These are phyloP conservation scores for Caloboletus firmus DNA, from an alignment of 1,284 basidiomycete genomes.

Conservation along the genomic window DNA sequence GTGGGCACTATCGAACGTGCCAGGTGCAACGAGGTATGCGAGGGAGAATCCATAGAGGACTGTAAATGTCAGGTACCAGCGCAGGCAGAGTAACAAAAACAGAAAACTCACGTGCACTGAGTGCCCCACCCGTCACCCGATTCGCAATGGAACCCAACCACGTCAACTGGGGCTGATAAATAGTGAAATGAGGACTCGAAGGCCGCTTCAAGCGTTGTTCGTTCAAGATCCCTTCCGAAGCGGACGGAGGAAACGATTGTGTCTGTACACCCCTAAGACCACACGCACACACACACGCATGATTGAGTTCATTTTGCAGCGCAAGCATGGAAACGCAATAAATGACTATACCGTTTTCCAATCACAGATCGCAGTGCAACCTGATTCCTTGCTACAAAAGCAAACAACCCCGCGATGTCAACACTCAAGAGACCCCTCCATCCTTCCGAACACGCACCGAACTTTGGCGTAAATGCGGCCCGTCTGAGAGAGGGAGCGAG, in stretches of 20 bases:
- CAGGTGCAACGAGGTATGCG: slow-evolving; percentile 83
- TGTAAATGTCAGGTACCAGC: too few relatives aligned
- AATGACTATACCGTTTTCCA: slow-evolving; percentile 46
- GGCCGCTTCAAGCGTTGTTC: slow-evolving; percentile 84
- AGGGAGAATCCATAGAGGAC: slow-evolving; percentile 90
- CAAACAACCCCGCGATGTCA: slow-evolving; percentile 1
- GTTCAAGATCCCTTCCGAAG: slow-evolving; percentile 75
- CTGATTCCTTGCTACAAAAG: slow-evolving; percentile 43
- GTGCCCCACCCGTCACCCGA: slow-evolving; percentile 78
- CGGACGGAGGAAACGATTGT: slow-evolving; percentile 59
- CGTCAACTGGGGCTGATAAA: slow-evolving; percentile 95
- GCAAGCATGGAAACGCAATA: background rate
- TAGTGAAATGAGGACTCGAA: slow-evolving; percentile 89
- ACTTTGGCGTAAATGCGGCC: slow-evolving; percentile 47
- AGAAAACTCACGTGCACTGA: slow-evolving; percentile 68
- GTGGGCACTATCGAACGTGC: slow-evolving; percentile 75
- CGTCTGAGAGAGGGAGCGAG: slow-evolving; percentile 55
- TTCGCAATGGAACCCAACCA: slow-evolving; percentile 86
- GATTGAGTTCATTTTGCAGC: too few relatives aligned
- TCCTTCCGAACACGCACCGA: slow-evolving; percentile 39
- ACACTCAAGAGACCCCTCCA: background rate
- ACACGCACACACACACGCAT: too few relatives aligned
- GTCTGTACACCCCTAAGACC: slow-evolving; percentile 55
- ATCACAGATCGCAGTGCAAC: slow-evolving; percentile 43
- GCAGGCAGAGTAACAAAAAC: too few relatives aligned